Conservation (phyloP, 495 filamentous ascomycete species). For the Penicillium daleae region DNA sequence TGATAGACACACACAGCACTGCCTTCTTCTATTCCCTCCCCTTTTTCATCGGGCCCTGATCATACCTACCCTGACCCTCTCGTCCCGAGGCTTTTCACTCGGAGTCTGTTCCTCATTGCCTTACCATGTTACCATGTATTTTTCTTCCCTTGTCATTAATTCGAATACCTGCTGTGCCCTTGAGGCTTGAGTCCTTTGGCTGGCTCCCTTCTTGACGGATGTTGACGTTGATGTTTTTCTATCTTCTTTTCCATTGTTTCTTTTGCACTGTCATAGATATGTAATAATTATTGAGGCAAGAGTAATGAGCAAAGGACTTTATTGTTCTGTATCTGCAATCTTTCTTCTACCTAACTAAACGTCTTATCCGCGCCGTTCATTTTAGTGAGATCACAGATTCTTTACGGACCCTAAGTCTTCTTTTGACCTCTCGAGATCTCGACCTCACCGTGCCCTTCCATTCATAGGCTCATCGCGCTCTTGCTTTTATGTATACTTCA, state of each 20-base stretch:
- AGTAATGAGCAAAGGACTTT: slow-evolving; percentile 33
- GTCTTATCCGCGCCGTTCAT: too few species aligned
- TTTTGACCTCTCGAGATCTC: too few species aligned
- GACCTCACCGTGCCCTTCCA: too few species aligned
- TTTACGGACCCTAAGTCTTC: too few species aligned
- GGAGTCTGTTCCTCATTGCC: neutral
- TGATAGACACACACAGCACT: slow-evolving; percentile 1
- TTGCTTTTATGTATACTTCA: too few species aligned
- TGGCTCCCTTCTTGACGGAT: neutral
- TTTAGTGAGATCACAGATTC: too few species aligned
- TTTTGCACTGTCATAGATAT: slow-evolving; percentile 34
- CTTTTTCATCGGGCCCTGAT: neutral
- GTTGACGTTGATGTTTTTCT: slow-evolving; percentile 13
- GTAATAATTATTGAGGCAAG: slow-evolving; percentile 41
- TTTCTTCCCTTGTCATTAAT: neutral
- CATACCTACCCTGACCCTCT: neutral
- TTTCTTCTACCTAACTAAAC: too few species aligned
- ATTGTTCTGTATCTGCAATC: slow-evolving; percentile 14
- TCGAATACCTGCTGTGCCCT: slow-evolving; percentile 5
- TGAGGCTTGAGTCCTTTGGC: slow-evolving; percentile 1
- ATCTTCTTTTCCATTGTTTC: slow-evolving; percentile 20
- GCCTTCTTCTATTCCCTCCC: neutral
- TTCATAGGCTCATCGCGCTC: too few species aligned
- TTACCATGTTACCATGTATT: slow-evolving; percentile 4
- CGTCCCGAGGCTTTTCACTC: neutral